phyloP scores from a whole-genome alignment of 805 yeast species.

The Pichia phayaonensis region DNA sequence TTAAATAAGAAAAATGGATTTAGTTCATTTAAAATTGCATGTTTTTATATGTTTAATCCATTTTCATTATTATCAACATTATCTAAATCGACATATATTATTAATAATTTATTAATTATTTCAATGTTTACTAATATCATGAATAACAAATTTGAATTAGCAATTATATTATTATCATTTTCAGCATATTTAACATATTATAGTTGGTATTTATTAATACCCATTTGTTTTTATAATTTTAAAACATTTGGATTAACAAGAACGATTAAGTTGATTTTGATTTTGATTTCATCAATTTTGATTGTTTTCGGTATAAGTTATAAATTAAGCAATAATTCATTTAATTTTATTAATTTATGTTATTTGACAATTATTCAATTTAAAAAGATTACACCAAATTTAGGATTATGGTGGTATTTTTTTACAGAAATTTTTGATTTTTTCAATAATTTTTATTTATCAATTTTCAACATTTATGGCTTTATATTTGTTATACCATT shows the following conservation, averaged over 20 bases:
- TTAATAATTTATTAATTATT: conserved; percentile 53
- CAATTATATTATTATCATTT: conserved; percentile 49
- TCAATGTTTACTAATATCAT: conserved; percentile 40
- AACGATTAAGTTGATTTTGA: conserved; percentile 22
- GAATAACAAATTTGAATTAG: conserved; percentile 30
- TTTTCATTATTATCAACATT: conserved; percentile 59
- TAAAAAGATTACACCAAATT: conserved; percentile 73
- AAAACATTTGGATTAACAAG: background rate
- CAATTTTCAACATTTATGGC: conserved; percentile 73
- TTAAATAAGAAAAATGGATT: conserved; percentile 18
- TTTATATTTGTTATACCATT: conserved; percentile 65
- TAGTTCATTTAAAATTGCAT: conserved; percentile 19
- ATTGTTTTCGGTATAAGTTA: conserved; percentile 33
- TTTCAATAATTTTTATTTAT: conserved; percentile 74
- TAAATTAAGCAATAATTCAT: conserved; percentile 29
- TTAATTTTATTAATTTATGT: conserved; percentile 42
- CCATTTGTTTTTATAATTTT: conserved; percentile 35
- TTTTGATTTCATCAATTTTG: conserved; percentile 22
- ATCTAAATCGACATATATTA: conserved; percentile 56
- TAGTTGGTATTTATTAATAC: conserved; percentile 53
- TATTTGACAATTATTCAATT: conserved; percentile 55
- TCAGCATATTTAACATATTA: conserved; percentile 59
- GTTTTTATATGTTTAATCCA: conserved; percentile 75
- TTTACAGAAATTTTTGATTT: conserved; percentile 92
- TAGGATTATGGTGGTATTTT: conserved; percentile 98